Conservation (phyloP, 1,284 basidiomycete genomes). For the Athelia sp. region DNA sequence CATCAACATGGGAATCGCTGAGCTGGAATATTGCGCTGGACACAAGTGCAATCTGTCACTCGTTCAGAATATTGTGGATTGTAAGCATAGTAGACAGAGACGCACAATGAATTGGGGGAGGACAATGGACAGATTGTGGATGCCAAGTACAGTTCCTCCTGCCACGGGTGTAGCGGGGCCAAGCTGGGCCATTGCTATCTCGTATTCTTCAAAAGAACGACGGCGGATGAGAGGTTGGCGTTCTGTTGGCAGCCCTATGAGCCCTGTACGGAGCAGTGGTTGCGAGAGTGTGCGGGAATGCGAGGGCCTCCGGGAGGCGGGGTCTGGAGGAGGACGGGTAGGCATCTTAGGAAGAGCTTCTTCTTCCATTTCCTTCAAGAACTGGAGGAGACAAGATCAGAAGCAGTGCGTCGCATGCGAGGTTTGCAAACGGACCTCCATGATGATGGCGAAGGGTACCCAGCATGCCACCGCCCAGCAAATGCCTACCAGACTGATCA, state of each 20-base stretch:
- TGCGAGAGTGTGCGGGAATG: constrained; percentile 12
- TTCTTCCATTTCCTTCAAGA: constrained; percentile 74
- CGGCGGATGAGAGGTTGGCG: constrained; percentile 65
- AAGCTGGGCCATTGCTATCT: constrained; percentile 35
- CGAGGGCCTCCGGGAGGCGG: constrained; percentile 5
- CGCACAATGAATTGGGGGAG: constrained; percentile 88
- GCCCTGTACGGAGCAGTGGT: constrained; percentile 10
- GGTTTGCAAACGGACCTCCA: constrained; percentile 60
- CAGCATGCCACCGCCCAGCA: constrained; percentile 96
- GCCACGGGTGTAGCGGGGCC: constrained; percentile 55
- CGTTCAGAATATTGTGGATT: neutral
- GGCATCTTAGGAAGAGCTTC: constrained; percentile 8
- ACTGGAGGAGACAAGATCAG: constrained; percentile 35
- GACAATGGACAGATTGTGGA: constrained; percentile 93
- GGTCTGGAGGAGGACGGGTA: neutral
- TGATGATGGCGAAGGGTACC: constrained; percentile 89
- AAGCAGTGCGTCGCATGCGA: constrained; percentile 1
- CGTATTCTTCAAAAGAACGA: constrained; percentile 57
- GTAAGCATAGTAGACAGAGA: constrained; percentile 11
- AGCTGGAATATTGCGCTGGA: constrained; percentile 84
- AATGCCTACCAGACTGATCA: constrained; percentile 83
- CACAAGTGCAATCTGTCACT: constrained; percentile 77
- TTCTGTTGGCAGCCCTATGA: constrained; percentile 35
- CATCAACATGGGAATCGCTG: constrained; percentile 52
- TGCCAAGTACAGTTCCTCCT: constrained; percentile 93